Conservation (phyloP, 306 rosid genomes). For the Vachellia pachyceras region DNA sequence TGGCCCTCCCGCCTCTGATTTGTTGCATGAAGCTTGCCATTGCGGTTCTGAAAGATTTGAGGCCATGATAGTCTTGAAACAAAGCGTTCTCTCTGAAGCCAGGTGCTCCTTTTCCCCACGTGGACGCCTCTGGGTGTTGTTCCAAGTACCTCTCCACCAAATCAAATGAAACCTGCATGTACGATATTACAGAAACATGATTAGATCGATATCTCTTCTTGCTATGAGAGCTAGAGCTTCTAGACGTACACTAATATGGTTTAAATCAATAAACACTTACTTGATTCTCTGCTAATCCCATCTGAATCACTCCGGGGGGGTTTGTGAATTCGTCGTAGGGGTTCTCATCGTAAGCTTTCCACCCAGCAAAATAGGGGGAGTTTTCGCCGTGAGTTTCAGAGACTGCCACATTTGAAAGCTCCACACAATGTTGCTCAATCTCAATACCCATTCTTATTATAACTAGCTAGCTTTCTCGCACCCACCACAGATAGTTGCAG, state of each 20-base stretch:
- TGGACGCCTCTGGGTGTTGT: conserved; percentile 56
- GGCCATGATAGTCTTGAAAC: conserved; percentile 97
- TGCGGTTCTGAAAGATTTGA: conserved; percentile 73
- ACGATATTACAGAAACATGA: neutral
- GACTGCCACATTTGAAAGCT: conserved; percentile 68
- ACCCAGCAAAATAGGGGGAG: conserved; percentile 95
- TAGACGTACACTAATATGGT: neutral
- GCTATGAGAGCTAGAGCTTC: neutral
- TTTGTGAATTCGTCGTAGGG: conserved; percentile 72
- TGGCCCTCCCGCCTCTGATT: conserved; percentile 76
- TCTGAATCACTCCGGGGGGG: conserved; percentile 82
- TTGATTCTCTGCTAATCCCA: conserved; percentile 98
- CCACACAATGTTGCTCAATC: conserved; percentile 60
- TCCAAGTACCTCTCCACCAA: conserved; percentile 77
- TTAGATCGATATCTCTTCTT: neutral
- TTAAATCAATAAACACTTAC: conserved; percentile 45
- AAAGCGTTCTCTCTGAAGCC: conserved; percentile 87
- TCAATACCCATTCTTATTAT: conserved; percentile 57
- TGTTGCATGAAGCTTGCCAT: conserved; percentile 93
- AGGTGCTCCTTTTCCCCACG: conserved; percentile 60
- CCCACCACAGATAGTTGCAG: neutral
- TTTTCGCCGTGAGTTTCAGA: conserved; percentile 94
- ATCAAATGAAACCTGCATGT: conserved; percentile 86
- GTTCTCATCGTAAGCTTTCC: conserved; percentile 92
- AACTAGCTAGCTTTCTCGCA: conserved; percentile 31